These are phyloP conservation scores for Amphirosellinia nigrospora DNA, from an alignment of 495 filamentous ascomycete species.

Conservation along the genomic window DNA sequence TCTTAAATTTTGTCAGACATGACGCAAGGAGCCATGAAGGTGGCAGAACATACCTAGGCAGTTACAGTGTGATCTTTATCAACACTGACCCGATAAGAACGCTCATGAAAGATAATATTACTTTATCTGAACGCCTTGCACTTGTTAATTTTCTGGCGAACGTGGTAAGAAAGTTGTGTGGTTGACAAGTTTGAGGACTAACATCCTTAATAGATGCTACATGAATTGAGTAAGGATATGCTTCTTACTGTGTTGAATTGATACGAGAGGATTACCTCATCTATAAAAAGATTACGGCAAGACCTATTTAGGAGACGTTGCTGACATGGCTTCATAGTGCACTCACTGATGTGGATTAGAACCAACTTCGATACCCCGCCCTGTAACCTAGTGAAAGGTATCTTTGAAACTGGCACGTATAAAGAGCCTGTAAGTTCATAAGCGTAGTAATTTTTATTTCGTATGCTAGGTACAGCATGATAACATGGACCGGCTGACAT, in stretches of 20 bases:
- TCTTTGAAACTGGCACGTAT: no score
- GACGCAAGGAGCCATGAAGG: background rate
- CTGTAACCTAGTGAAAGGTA: no score
- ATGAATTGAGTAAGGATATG: slow-evolving; percentile 9
- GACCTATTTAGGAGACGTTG: background rate
- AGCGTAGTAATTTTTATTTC: background rate
- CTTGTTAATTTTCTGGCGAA: background rate
- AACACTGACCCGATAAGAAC: background rate
- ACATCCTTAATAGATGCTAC: slow-evolving; percentile 6
- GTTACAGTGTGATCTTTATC: background rate
- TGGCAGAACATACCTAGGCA: background rate
- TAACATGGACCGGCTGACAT: background rate
- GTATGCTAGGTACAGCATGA: background rate
- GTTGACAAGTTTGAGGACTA: background rate
- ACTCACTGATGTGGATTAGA: background rate
- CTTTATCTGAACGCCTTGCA: slow-evolving; percentile 10
- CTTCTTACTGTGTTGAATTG: background rate
- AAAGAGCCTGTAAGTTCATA: slow-evolving; percentile 9
- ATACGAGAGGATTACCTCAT: background rate
- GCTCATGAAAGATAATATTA: background rate
- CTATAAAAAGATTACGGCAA: background rate
- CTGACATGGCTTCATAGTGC: background rate
- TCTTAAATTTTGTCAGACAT: background rate
- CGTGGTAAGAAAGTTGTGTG: background rate
- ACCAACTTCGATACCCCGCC: no score